Base-by-base conservation (phyloP, 371 early-diverging fungal species). In the Apophysomyces elegans region DNA sequence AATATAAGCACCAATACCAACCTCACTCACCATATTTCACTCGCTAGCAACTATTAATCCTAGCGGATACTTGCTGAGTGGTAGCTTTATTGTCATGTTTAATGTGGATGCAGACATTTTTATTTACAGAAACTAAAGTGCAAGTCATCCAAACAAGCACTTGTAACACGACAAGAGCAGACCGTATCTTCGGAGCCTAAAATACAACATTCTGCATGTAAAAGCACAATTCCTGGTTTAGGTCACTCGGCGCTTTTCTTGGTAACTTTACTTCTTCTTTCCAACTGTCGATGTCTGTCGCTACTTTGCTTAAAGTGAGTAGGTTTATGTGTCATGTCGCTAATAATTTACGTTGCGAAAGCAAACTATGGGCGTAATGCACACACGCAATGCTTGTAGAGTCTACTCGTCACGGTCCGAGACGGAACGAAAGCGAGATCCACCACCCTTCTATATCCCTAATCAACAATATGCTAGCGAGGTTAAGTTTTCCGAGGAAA, bases 401-500 rank as follows among this genome's bases (percentile, higher is more conserved):
- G 35, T 21, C 4, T 50, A 50, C 54, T 9, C 7, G 2, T 21
- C 54, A 50, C 54, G 21, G 21, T 21, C n/a, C 4, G 54, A 50
- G 4, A 16, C 54, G 5, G 5, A 50, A 50, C 54, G 21, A 21
- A 16, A 16, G 21, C 18, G 7, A 21, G 54, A 50, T 50, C 54
- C 4, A 21, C 54, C 54, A 0, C 54, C 54, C 21, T 50, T 50
- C 21, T 50, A 50, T 21, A 50, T 50, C 21, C 54, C 54, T 50
- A 50, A 50, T 21, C n/a, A 21, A 50, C 54, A 50, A 11, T 50
- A 50, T 11, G 54, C 16, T 50, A 37, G 12, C 6, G 37, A 37
- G n/a, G 54, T n/a, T 21, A 21, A 21, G 7, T 80, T 77, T 50
- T 67, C 70, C 37, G 80, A 80, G 13, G 81, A 78, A 64, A 76